Evolutionary conservation across 768 basidiomycete species (phyloP), one percentile per base, ranked within the genome.

Genomic region (Tricholomella constricta): DNA sequence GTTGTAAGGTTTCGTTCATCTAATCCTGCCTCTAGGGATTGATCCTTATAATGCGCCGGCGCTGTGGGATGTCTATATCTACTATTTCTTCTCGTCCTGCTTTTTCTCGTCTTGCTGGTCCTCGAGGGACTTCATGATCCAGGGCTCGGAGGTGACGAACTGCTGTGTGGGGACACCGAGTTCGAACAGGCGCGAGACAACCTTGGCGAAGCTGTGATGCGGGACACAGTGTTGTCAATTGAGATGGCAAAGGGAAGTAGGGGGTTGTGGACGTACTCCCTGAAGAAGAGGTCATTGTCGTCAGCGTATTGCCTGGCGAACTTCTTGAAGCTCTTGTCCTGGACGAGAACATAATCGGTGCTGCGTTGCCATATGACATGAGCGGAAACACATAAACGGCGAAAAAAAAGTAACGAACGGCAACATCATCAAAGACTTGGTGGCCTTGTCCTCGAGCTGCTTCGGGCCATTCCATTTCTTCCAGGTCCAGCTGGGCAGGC

Each of bases 301-400:
- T 90, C 81, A 27, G 96, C 94, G 65, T 98, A 98, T 15, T 84
- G 81, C 74, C 92, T 84, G 51, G 89, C 89, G 63, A 75, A 84
- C 72, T 93, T 91, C 78, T 88, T 91, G 84, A 98, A 98, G 59
- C 75, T 77, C 83, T 93, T 97, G 77, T 98, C 96, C 69, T 88
- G 85, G 56, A 81, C 78, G 51, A 98, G 79, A 48, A 89, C 85
- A 69, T 94, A 94, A 73, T 97, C 94, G 63, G 94, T 88, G 31
- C 87, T 89, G 58, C 7, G 54, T 55, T 17, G 19, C 11, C 31
- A 14, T 34, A 42, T 11, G 32, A 44, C 35, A 49, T 55, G 12
- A 48, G 27, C 25, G 25, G 53, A 26, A 29, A 19, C 45, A 17
- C 45, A 8, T 27, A 29, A 9, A 23, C 34, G 40, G 48, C 22